Conservation (phyloP, 139 green algal species). For the Chlamydomonas applanata region DNA sequence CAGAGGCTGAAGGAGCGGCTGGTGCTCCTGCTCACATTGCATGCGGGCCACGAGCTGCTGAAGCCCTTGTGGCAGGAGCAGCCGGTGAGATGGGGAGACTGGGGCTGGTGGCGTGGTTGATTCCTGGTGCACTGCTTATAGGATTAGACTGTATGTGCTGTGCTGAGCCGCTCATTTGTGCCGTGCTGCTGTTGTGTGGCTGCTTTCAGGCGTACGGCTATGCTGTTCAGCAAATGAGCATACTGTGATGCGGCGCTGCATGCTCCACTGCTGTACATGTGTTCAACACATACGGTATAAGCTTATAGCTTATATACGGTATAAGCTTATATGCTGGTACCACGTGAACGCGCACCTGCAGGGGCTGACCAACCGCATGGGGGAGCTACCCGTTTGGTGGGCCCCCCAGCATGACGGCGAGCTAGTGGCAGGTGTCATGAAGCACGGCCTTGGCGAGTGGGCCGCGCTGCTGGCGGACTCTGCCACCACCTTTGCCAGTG, state of each 20-base stretch:
- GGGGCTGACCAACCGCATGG: slow-evolving; percentile 1
- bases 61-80: slow-evolving; percentile 4
- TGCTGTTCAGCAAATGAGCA: too few species aligned
- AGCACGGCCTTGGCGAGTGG: slow-evolving; percentile 3
- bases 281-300: too few species aligned
- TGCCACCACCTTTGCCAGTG: background rate
- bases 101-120: too few species aligned
- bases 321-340: too few species aligned
- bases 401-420: background rate
- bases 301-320: too few species aligned
- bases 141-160: too few species aligned
- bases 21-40: slow-evolving; percentile 10
- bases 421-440: slow-evolving; percentile 5
- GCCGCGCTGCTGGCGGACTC: background rate
- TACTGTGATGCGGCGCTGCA: too few species aligned
- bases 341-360: background rate
- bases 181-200: too few species aligned
- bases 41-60: slow-evolving; percentile 16
- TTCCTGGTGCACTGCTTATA: too few species aligned
- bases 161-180: too few species aligned
- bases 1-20: slow-evolving; percentile 9
- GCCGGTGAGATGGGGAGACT: background rate
- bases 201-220: too few species aligned
- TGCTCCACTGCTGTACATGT: too few species aligned
- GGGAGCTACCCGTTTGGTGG: slow-evolving; percentile 10